phyloP scores from a whole-genome alignment of 225 moss, liverwort and hornwort species.

The Thuidium tamariscinum region DNA sequence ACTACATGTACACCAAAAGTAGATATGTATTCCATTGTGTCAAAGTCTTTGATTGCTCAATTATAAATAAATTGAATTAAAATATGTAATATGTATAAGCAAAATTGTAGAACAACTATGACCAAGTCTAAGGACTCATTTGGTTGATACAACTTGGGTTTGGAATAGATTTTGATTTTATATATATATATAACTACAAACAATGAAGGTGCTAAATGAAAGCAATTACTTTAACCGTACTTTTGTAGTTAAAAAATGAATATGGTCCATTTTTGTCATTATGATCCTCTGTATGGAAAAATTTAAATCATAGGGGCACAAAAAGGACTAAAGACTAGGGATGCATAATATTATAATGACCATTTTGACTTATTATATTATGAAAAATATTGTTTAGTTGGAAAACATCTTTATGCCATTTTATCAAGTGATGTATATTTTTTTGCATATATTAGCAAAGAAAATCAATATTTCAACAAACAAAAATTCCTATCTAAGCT shows the following conservation, averaged over 20 bases:
- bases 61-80: neutral
- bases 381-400: neutral
- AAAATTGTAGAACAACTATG: neutral
- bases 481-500: accelerated
- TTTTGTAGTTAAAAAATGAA: neutral
- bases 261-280: neutral
- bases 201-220: neutral
- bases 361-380: neutral
- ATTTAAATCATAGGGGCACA: accelerated
- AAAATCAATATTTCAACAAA: neutral
- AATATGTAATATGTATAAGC: neutral
- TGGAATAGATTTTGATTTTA: neutral
- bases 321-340: accelerated
- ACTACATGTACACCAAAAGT: neutral
- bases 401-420: neutral
- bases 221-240: neutral
- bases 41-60: neutral
- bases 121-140: neutral
- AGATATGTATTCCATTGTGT: accelerated
- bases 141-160: neutral
- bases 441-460: neutral
- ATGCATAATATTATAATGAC: neutral
- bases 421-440: neutral
- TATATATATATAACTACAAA: too few relatives aligned
- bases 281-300: neutral